A percentile compares a stretch with the other conserved stretches of the same genome.
These are phyloP conservation scores for Daedaleopsis nitida DNA, from an alignment of 768 basidiomycete species.

Conservation along the genomic window DNA sequence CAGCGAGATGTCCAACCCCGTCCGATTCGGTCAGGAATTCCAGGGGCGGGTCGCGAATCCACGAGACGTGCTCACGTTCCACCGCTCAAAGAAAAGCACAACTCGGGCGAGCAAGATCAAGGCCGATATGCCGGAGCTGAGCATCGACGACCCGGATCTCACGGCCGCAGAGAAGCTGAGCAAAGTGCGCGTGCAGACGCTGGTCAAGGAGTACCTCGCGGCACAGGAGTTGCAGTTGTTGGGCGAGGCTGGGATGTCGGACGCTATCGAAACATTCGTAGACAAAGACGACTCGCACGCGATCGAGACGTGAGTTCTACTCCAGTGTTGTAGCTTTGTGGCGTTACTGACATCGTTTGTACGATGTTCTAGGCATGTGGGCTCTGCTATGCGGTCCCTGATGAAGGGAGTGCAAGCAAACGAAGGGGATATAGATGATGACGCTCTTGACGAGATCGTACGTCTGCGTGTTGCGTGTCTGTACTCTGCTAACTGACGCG, in stretches of 20 bases:
- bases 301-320: conserved; percentile 72
- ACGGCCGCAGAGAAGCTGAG: conserved; percentile 71
- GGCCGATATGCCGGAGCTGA: conserved; percentile 77
- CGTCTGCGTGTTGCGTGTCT: conserved; percentile 25
- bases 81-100: conserved; percentile 71
- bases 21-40: conserved; percentile 96
- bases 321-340: neutral
- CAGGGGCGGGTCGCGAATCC: conserved; percentile 91
- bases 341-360: no score
- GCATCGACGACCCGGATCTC: conserved; percentile 75
- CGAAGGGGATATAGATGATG: conserved; percentile 69
- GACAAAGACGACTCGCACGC: conserved; percentile 97
- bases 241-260: conserved; percentile 87
- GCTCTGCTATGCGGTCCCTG: conserved; percentile 54
- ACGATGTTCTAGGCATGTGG: conserved; percentile 59
- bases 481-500: neutral
- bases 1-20: conserved; percentile 90
- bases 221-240: conserved; percentile 93
- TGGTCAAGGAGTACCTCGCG: conserved; percentile 89
- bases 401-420: conserved; percentile 70
- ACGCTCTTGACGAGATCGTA: conserved; percentile 74
- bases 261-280: conserved; percentile 93
- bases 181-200: conserved; percentile 81
- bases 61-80: conserved; percentile 88
- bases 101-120: conserved; percentile 56